Evolutionary conservation across 2,329 filamentous ascomycete species (phyloP).

Genomic region (Pyricularia grisea): DNA sequence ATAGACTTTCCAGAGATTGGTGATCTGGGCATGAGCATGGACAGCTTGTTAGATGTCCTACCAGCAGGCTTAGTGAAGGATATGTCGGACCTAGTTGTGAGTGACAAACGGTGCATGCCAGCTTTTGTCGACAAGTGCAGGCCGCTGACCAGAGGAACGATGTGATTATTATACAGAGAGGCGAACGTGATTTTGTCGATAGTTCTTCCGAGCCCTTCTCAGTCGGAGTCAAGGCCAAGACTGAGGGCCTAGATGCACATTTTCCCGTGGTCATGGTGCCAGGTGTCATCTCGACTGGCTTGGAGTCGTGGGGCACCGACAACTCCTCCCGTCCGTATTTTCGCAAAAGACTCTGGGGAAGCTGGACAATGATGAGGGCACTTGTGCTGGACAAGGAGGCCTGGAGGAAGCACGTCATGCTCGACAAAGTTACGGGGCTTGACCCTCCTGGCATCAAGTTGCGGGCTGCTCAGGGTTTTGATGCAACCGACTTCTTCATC

Average conservation of each 20-base stretch:
- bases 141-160: conserved; percentile 7
- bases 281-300: conserved; percentile 91
- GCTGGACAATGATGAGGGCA: conserved; percentile 98
- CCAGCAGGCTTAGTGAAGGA: conserved; percentile 80
- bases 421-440: conserved; percentile 82
- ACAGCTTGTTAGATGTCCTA: conserved; percentile 76
- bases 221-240: conserved; percentile 72
- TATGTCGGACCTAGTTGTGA: conserved; percentile 73
- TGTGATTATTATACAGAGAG: conserved; percentile 44
- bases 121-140: neutral
- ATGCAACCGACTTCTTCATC: conserved; percentile 93
- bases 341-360: conserved; percentile 89
- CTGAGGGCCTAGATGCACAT: conserved; percentile 70
- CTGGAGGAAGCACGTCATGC: conserved; percentile 96
- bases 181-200: conserved; percentile 72
- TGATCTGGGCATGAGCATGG: conserved; percentile 78
- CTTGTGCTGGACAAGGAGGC: conserved; percentile 83
- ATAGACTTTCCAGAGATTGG: conserved; percentile 65
- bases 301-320: conserved; percentile 93
- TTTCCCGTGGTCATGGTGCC: conserved; percentile 96
- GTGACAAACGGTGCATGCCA: conserved; percentile 19
- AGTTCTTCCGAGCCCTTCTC: conserved; percentile 83
- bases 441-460: conserved; percentile 88
- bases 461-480: conserved; percentile 89
- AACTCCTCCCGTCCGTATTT: conserved; percentile 84